Base-by-base conservation (phyloP, 2,329 filamentous ascomycete species). In the Ascochyta clinopodiicola region DNA sequence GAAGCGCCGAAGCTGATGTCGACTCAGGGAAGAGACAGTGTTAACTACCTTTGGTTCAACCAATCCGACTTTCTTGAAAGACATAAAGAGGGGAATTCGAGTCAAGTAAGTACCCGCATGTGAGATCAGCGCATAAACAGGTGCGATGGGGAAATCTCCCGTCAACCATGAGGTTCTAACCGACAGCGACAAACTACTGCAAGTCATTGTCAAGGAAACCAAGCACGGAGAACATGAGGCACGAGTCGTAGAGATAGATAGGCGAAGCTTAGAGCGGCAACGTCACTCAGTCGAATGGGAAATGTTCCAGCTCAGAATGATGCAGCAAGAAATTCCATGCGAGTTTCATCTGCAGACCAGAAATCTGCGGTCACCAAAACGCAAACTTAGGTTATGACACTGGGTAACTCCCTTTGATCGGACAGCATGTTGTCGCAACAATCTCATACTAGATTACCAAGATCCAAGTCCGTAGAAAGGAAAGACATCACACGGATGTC, bases 1-100 rank as follows among this genome's bases (percentile, higher is more conserved):
- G 42, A 50, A 42, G 46, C 40, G 52, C 52, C 52, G 45, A 42
- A 42, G 32, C 42, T 51, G 29, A 15, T n/a, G 24, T 46, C 43
- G 17, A 31, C 10, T 2, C 19, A 32, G 13, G 22, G 34, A 36
- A 35, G 40, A 42, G 40, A 34, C 25, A 17, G 17, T 17, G 17
- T 17, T 17, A 17, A 17, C 17, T 17, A 17, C 17, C 17, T 17
- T 17, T 17, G 17, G 17, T 17, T 17, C 17, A 17, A 17, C 17
- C 17, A 17, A 17, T 17, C 17, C 17, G 17, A 17, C 17, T 17
- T 17, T 17, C 17, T 17, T 17, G 17, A 17, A 17, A 17, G 9
- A 44, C 15, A 40, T 24, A n/a, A 32, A 6, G 36, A 13, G 29
- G 25, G 25, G 36, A 36, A 21, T 24, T 38, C 19, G 46, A 56